These are phyloP conservation scores for Globisporangium paddicum DNA, from an alignment of 352 stramenopile genomes.

Conservation along the genomic window DNA sequence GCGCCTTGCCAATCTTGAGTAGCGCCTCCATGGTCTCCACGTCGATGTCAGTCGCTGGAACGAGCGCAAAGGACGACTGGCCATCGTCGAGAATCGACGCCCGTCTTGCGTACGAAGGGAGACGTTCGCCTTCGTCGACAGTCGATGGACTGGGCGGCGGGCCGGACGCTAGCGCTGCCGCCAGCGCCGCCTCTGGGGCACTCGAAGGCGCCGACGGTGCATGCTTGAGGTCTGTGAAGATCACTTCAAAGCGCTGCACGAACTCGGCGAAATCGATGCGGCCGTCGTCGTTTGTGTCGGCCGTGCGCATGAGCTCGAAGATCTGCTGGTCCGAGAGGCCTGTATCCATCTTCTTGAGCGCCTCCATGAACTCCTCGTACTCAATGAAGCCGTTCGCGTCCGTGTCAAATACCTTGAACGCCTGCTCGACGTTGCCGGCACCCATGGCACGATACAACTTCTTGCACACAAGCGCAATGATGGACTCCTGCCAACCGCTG, in stretches of 20 bases:
- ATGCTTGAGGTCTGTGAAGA: slow-evolving; percentile 79
- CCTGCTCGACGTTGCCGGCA: slow-evolving; percentile 83
- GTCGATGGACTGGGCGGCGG: slow-evolving; percentile 17
- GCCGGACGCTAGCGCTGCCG: not conserved
- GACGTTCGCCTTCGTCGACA: slow-evolving; percentile 16
- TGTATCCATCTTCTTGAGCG: slow-evolving; percentile 90
- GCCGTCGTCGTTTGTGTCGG: slow-evolving; percentile 90
- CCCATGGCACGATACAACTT: slow-evolving; percentile 91
- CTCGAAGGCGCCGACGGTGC: slow-evolving; percentile 19
- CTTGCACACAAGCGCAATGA: slow-evolving; percentile 90
- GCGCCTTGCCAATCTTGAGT: slow-evolving; percentile 67
- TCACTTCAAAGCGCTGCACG: slow-evolving; percentile 87
- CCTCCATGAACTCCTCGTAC: slow-evolving; percentile 92
- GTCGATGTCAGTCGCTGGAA: slow-evolving; percentile 58
- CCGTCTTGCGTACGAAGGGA: slow-evolving; percentile 38
- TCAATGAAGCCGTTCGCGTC: slow-evolving; percentile 90
- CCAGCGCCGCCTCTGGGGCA: slow-evolving; percentile 7
- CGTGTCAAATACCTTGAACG: slow-evolving; percentile 90
- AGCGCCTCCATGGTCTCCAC: slow-evolving; percentile 80
- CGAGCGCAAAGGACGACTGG: slow-evolving; percentile 52
- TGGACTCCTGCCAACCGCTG: slow-evolving; percentile 87
- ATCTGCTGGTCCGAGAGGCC: slow-evolving; percentile 90
- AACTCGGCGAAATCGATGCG: slow-evolving; percentile 92
- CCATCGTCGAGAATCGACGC: slow-evolving; percentile 53
- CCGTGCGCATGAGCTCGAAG: slow-evolving; percentile 91